Evolutionary conservation across 192 early-diverging fungal species (phyloP).

Genomic region (Linnemannia schmuckeri): DNA sequence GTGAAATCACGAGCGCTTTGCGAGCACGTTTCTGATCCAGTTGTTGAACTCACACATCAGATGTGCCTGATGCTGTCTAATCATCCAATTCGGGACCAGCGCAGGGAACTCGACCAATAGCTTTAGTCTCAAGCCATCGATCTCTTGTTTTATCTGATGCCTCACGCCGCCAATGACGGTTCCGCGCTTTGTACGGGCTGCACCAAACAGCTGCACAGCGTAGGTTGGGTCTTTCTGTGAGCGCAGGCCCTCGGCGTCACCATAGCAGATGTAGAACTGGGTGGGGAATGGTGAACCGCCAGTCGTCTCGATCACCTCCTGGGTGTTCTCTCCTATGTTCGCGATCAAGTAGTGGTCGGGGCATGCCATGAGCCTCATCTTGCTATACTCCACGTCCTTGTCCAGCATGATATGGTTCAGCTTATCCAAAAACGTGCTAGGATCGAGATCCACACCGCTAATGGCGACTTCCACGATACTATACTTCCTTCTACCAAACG

Average conservation of each 20-base stretch:
- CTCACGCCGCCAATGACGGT: slow-evolving; percentile 7
- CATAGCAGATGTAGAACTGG: slow-evolving; percentile 10
- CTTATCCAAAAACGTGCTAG: slow-evolving; percentile 7
- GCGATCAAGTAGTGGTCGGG: slow-evolving; percentile 13
- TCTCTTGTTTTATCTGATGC: slow-evolving; percentile 20
- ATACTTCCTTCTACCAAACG: slow-evolving; percentile 18
- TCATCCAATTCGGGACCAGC: not conserved
- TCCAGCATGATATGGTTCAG: not conserved
- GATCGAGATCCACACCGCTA: slow-evolving; percentile 6
- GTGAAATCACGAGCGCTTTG: not conserved
- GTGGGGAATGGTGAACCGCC: slow-evolving; percentile 11
- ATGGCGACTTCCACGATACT: slow-evolving; percentile 13
- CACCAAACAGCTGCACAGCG: slow-evolving; percentile 17
- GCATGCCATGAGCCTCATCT: slow-evolving; percentile 10
- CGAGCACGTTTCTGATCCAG: slow-evolving; percentile 18
- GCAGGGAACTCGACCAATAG: slow-evolving; percentile 15
- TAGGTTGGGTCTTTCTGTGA: slow-evolving; percentile 13
- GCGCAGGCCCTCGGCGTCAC: not conserved
- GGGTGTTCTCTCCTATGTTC: not conserved
- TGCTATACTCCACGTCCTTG: not conserved
- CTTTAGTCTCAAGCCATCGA: slow-evolving; percentile 12
- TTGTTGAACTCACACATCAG: slow-evolving; percentile 19
- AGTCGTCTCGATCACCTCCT: slow-evolving; percentile 19
- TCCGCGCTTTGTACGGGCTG: slow-evolving; percentile 4
- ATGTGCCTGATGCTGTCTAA: slow-evolving; percentile 16